These are phyloP conservation scores for Capsicum rhomboideum DNA, from an alignment of 257 asterid genomes.

Conservation along the genomic window DNA sequence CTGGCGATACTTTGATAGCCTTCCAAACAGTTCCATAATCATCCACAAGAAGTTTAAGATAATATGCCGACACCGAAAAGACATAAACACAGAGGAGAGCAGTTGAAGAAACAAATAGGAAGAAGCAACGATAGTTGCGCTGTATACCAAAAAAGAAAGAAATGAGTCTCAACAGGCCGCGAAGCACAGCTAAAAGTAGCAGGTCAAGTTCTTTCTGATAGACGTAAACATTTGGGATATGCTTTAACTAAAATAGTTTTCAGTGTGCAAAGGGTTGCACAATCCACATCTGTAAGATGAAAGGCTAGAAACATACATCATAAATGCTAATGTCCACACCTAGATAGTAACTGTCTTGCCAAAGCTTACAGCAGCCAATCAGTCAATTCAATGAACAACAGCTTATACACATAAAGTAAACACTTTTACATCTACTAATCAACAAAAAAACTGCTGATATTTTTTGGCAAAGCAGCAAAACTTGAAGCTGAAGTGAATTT, in stretches of 20 bases:
- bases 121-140: constrained; percentile 79
- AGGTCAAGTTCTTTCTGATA: neutral
- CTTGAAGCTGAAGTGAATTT: neutral
- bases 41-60: constrained; percentile 36
- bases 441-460: neutral
- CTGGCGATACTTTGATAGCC: constrained; percentile 54
- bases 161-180: neutral
- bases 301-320: neutral
- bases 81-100: constrained; percentile 52
- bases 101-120: constrained; percentile 57
- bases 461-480: neutral
- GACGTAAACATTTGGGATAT: neutral
- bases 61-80: constrained; percentile 37
- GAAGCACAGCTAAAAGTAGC: neutral
- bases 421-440: too few relatives aligned
- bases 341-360: neutral
- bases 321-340: neutral
- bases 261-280: neutral
- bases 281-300: neutral
- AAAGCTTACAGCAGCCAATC: neutral
- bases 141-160: constrained; percentile 20
- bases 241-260: neutral
- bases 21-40: constrained; percentile 27
- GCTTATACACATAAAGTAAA: neutral
- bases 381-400: neutral